Evolutionary conservation across 768 basidiomycete genomes (phyloP), one percentile per base, ranked within the genome.

Genomic region (Boletus patriciae): DNA sequence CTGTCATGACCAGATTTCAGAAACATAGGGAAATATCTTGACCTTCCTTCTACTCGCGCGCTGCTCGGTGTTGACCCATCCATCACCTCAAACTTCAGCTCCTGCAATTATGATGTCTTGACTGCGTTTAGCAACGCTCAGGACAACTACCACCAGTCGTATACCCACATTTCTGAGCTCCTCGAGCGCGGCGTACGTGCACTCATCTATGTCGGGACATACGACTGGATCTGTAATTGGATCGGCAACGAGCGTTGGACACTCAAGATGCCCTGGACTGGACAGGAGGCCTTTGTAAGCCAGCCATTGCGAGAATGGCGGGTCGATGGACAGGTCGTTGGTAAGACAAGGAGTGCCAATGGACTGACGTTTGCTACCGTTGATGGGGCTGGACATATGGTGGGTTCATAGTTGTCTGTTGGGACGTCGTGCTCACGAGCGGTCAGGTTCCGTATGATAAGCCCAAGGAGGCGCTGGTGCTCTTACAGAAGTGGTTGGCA

Each of bases 151-250:
- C 71, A 66, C 48, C 46, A 55, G 43, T 72, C 70, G 0, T 65
- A 66, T 53, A 61, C 62, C 27, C 77, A 82, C 53, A 65, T 81
- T 59, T 67, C 77, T 19, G 70, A 55, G 12, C 80, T 93, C 38
- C 80, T 93, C 10, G 90, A 93, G 56, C 81, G 89, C n/a, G 87
- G 86, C 1, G 72, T 94, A 19, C 82, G 85, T 6, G 74, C 90
- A 36, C 78, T 93, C 41, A 84, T 88, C 46, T 90, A 90, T 60
- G 85, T 85, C 1, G 88, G 88, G 19, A 86, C 83, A 43, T 86
- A 85, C 60, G 87, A 89, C 64, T 90, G 87, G 86, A 86, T 86
- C 58, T 91, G 88, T 66, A 89, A 90, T 66, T 88, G 84, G 83
- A 73, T 89, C 29, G 85, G 86, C 16, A 93, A 92, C 71, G 83